Evolutionary conservation across 169 alveolate genomes (phyloP).

Genomic region (Neospora caninum): DNA sequence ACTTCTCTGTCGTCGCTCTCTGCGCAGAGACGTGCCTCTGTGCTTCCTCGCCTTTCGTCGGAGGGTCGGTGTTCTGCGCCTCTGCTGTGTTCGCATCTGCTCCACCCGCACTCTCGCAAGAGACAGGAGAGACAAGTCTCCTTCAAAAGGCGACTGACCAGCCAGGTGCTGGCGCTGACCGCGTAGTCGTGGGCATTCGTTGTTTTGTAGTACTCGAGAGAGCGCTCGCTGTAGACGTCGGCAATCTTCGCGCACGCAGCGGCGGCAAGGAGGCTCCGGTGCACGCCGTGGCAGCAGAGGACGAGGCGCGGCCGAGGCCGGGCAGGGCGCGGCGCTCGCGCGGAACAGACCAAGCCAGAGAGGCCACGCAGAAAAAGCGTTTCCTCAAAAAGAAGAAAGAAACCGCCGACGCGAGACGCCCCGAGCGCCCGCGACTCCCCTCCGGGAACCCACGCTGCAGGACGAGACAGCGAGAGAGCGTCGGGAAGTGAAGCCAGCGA

Average conservation of each 20-base stretch:
- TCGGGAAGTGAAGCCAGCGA: background rate
- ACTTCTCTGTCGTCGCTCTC: background rate
- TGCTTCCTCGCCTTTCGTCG: background rate
- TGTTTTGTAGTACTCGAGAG: conserved; percentile 86
- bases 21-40: background rate
- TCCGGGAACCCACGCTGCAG: no score
- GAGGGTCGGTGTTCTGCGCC: background rate
- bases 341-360: no score
- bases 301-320: background rate
- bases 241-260: conserved; percentile 77
- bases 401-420: no score
- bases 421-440: no score
- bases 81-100: background rate
- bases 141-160: background rate
- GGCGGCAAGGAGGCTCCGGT: background rate
- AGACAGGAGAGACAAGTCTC: background rate
- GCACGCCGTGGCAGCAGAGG: background rate
- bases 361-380: no score
- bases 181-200: conserved; percentile 58
- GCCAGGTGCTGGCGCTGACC: background rate
- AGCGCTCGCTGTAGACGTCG: conserved; percentile 85
- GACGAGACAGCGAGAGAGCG: background rate
- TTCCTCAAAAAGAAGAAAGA: no score
- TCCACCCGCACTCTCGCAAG: background rate
- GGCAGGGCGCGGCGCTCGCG: no score